A percentile compares a stretch with the other conserved stretches of the same genome.
phyloP scores from a whole-genome alignment of 2,329 filamentous ascomycete genomes.

The Botrytis hyacinthi region DNA sequence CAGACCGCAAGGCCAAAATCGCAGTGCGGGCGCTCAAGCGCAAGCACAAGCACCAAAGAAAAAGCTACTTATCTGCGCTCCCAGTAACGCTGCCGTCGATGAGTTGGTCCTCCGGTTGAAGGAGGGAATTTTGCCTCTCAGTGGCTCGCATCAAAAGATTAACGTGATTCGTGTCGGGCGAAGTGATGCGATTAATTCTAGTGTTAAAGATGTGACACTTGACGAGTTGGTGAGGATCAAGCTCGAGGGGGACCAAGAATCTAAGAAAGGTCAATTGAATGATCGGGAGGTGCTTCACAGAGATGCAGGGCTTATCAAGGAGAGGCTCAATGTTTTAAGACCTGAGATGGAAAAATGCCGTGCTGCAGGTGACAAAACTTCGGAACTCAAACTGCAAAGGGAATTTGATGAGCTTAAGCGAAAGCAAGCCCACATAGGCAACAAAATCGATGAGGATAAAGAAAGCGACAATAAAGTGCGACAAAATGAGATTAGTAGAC shows the following conservation, averaged over 20 bases:
- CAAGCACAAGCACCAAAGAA: slow-evolving; percentile 52
- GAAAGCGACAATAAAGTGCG: slow-evolving; percentile 81
- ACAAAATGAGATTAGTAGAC: slow-evolving; percentile 81
- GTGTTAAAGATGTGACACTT: slow-evolving; percentile 86
- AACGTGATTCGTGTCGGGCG: slow-evolving; percentile 87
- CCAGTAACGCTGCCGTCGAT: slow-evolving; percentile 96
- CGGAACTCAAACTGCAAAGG: slow-evolving; percentile 61
- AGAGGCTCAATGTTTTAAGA: slow-evolving; percentile 68
- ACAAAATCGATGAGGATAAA: slow-evolving; percentile 81
- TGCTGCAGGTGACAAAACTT: slow-evolving; percentile 49
- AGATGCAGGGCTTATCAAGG: slow-evolving; percentile 70
- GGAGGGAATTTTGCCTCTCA: slow-evolving; percentile 74
- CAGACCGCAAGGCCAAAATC: slow-evolving; percentile 38
- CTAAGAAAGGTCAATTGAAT: slow-evolving; percentile 51
- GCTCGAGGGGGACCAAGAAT: slow-evolving; percentile 60
- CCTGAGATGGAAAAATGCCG: slow-evolving; percentile 68
- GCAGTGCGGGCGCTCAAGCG: slow-evolving; percentile 39
- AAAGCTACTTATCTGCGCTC: slow-evolving; percentile 94
- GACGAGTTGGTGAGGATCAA: slow-evolving; percentile 84
- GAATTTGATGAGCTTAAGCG: slow-evolving; percentile 77
- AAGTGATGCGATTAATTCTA: slow-evolving; percentile 86
- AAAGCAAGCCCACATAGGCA: slow-evolving; percentile 72
- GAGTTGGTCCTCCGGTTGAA: slow-evolving; percentile 93
- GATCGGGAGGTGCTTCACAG: slow-evolving; percentile 57
- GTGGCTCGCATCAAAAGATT: slow-evolving; percentile 70